A percentile compares a stretch with the other conserved stretches of the same genome.
Conservation (phyloP, 169 alveolate species). For the Blepharisma undulans region DNA sequence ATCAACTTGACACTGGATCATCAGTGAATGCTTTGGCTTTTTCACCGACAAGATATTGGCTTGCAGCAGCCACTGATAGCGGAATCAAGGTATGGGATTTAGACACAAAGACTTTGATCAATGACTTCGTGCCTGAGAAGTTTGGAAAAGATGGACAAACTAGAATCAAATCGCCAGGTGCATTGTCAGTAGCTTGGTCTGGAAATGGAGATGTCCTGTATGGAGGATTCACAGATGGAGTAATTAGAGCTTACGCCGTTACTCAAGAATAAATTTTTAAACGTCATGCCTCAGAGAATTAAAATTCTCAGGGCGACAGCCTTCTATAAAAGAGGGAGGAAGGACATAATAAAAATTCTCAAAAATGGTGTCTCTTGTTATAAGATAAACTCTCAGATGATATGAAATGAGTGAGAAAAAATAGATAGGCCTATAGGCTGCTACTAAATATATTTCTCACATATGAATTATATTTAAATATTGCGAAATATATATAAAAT, state of each 20-base stretch:
- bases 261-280: conserved; percentile 24
- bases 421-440: no score
- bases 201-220: conserved; percentile 61
- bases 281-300: conserved; percentile 4
- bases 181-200: conserved; percentile 71
- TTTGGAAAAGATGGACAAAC: conserved; percentile 51
- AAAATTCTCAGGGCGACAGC: neutral
- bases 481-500: no score
- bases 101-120: conserved; percentile 54
- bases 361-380: neutral
- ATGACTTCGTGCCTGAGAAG: conserved; percentile 47
- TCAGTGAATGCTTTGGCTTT: conserved; percentile 56
- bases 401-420: no score
- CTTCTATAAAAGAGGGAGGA: neutral
- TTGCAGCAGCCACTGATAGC: conserved; percentile 64
- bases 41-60: conserved; percentile 67
- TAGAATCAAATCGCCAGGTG: conserved; percentile 55
- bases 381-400: neutral
- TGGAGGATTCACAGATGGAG: conserved; percentile 76
- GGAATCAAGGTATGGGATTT: conserved; percentile 65
- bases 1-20: conserved; percentile 45
- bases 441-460: no score
- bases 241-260: conserved; percentile 68
- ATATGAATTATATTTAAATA: no score
- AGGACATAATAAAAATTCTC: neutral